Evolutionary conservation across 1,139 yeast genomes (phyloP).

Genomic region (Lodderomyces elongisporus): DNA sequence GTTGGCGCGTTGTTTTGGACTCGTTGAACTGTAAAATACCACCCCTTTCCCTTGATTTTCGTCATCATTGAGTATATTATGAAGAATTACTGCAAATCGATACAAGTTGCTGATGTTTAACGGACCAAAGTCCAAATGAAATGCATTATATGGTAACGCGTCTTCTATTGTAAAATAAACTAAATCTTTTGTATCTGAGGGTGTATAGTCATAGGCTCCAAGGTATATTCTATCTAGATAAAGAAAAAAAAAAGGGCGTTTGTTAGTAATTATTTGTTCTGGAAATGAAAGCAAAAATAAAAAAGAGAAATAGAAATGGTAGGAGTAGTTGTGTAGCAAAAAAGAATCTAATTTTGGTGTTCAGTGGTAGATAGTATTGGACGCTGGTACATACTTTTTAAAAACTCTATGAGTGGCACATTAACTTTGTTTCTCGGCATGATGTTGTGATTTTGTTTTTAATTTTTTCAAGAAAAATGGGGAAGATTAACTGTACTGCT

Average conservation of each 20-base stretch:
- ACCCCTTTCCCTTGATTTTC: slow-evolving; percentile 83
- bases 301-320: too few relatives aligned
- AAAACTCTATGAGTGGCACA: slow-evolving; percentile 42
- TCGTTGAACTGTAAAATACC: slow-evolving; percentile 80
- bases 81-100: slow-evolving; percentile 90
- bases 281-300: too few relatives aligned
- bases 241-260: background rate
- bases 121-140: slow-evolving; percentile 96
- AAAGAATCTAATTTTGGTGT: too few relatives aligned
- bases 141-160: slow-evolving; percentile 83
- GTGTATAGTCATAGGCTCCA: slow-evolving; percentile 81
- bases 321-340: background rate
- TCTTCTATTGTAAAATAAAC: slow-evolving; percentile 93
- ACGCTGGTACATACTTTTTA: slow-evolving; percentile 38
- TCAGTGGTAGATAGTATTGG: too few relatives aligned
- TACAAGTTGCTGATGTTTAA: slow-evolving; percentile 88
- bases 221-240: slow-evolving; percentile 68
- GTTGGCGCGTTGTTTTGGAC: slow-evolving; percentile 79
- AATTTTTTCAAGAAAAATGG: too few relatives aligned
- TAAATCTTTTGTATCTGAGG: slow-evolving; percentile 67
- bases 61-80: slow-evolving; percentile 83
- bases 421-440: slow-evolving; percentile 12
- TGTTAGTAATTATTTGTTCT: slow-evolving; percentile 17
- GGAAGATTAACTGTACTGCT: too few relatives aligned
- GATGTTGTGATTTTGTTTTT: too few relatives aligned